Conservation (phyloP, 192 early-diverging fungal genomes). For the Backusella tuberculispora region DNA sequence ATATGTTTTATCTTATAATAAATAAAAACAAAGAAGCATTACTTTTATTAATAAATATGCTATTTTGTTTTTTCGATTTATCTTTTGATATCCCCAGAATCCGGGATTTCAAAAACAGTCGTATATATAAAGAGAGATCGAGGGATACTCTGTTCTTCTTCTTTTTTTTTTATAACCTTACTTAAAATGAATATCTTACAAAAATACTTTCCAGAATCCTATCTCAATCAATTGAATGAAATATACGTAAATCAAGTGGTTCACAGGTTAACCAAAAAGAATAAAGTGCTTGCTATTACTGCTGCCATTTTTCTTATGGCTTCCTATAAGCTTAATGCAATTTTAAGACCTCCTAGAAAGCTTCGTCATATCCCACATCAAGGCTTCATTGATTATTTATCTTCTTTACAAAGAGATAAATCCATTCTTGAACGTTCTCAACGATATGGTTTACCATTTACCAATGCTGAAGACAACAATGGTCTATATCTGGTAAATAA, state of each 20-base stretch:
- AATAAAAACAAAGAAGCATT: no score
- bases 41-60: no score
- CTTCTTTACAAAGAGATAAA: neutral
- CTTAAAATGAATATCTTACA: no score
- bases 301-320: neutral
- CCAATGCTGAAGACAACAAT: neutral
- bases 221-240: neutral
- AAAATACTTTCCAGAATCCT: no score
- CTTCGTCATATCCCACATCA: slow-evolving; percentile 15
- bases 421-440: neutral
- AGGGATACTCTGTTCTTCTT: no score
- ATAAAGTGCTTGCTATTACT: neutral
- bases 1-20: no score
- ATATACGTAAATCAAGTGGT: neutral
- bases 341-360: slow-evolving; percentile 4
- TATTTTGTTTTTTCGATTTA: no score
- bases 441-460: neutral
- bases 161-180: no score
- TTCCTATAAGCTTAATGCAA: neutral
- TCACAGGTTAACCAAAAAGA: neutral
- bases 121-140: no score
- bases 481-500: neutral
- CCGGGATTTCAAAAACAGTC: no score
- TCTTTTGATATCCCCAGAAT: no score
- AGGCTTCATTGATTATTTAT: neutral